Conservation (phyloP, 495 filamentous ascomycete species). For the Ascodesmis nigricans region DNA sequence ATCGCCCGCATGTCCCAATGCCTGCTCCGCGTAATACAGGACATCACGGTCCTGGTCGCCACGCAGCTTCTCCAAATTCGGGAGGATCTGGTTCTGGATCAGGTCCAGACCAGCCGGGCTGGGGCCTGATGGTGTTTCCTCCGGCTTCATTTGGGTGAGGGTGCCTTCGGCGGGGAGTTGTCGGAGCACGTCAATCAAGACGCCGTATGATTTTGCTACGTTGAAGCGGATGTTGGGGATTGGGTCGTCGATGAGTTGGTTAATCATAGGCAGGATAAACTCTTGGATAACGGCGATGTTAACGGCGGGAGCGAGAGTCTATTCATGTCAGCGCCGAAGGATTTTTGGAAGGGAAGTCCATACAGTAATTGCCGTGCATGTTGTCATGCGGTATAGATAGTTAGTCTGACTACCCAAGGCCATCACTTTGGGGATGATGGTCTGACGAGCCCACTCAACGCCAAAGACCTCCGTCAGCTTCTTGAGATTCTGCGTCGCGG, state of each 20-base stretch:
- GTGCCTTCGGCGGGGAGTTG: constrained; percentile 76
- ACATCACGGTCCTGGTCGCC: constrained; percentile 96
- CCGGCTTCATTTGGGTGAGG: constrained; percentile 56
- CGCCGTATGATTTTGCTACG: constrained; percentile 86
- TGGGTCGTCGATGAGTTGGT: constrained; percentile 72
- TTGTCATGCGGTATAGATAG: constrained; percentile 98
- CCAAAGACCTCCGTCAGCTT: constrained; percentile 97
- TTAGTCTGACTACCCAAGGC: constrained; percentile 94
- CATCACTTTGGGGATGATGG: constrained; percentile 96
- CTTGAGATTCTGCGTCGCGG: constrained; percentile 87
- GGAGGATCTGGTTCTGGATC: constrained; percentile 69
- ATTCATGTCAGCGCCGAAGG: no score
- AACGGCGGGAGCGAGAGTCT: constrained; percentile 88
- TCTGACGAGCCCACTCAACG: constrained; percentile 90
- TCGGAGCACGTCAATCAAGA: constrained; percentile 70
- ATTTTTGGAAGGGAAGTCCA: no score
- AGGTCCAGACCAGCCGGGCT: constrained; percentile 57
- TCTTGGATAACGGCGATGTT: constrained; percentile 76
- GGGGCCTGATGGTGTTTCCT: constrained; percentile 32
- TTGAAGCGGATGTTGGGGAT: constrained; percentile 99
- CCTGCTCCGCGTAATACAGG: constrained; percentile 73
- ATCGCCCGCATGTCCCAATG: constrained; percentile 27
- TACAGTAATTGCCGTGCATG: constrained; percentile 93
- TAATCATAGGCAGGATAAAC: constrained; percentile 86
- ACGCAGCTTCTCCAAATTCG: constrained; percentile 81